phyloP scores from a whole-genome alignment of 441 rosid species.

The Euphorbia schlechtendalii region DNA sequence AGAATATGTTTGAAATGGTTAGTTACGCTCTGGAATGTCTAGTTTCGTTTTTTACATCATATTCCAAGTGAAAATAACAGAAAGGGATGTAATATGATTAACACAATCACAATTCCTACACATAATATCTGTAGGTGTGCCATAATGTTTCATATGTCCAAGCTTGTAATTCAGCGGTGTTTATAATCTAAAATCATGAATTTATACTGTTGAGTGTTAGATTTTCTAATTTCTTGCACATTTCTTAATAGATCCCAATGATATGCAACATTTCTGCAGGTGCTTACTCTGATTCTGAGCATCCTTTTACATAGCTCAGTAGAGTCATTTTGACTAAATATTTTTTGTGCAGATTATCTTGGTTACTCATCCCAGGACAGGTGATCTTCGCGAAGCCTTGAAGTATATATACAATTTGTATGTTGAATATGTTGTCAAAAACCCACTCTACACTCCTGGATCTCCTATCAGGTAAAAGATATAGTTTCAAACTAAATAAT shows the following conservation, averaged over 20 bases:
- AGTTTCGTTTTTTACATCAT: neutral
- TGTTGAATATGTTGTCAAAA: slow-evolving; percentile 79
- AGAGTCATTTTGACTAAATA: neutral
- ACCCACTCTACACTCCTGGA: slow-evolving; percentile 75
- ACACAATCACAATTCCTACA: neutral
- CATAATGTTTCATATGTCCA: neutral
- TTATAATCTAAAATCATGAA: too few species aligned
- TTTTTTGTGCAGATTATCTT: slow-evolving; percentile 55
- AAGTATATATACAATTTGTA: slow-evolving; percentile 82
- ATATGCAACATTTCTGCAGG: neutral
- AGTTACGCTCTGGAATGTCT: neutral
- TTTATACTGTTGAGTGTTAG: neutral
- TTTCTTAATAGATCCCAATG: neutral
- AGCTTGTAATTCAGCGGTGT: neutral
- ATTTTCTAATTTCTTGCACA: neutral
- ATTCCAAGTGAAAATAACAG: neutral
- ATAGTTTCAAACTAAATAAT: neutral
- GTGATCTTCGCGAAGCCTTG: slow-evolving; percentile 74
- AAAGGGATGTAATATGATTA: neutral
- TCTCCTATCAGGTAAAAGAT: slow-evolving; percentile 62
- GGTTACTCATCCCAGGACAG: slow-evolving; percentile 79
- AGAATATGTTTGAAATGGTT: neutral
- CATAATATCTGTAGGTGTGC: neutral
- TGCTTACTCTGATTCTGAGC: neutral
- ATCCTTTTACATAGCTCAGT: neutral